phyloP scores from a whole-genome alignment of 139 green algal species.

The Chlorella sp. region DNA sequence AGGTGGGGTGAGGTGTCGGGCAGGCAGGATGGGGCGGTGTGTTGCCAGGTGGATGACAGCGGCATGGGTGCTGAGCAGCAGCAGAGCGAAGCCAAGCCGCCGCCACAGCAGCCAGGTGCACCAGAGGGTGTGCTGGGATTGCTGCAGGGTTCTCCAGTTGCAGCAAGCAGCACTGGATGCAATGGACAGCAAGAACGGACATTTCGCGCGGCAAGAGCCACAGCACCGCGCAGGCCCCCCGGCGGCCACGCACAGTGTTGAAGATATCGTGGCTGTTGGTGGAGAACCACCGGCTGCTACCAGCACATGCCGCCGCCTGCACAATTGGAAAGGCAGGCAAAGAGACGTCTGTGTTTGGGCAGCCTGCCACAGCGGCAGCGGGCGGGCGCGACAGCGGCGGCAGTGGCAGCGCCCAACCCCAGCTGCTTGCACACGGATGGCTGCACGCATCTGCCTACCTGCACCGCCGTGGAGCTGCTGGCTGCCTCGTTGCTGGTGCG shows the following conservation, averaged over 20 bases:
- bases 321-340: neutral
- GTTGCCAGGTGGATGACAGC: no score
- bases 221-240: constrained; percentile 55
- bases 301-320: neutral
- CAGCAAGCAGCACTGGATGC: no score
- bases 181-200: no score
- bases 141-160: no score
- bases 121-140: no score
- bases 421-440: neutral
- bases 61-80: no score
- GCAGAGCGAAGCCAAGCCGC: no score
- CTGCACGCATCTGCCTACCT: constrained; percentile 3
- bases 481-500: constrained; percentile 14
- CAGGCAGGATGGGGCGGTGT: no score
- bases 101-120: no score
- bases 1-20: neutral
- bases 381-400: neutral
- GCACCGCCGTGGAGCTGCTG: constrained; percentile 26
- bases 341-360: neutral
- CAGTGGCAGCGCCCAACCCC: neutral
- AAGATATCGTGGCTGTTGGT: constrained; percentile 94
- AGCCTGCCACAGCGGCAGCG: neutral
- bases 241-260: constrained; percentile 66
- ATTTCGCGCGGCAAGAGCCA: no score
- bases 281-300: constrained; percentile 63